Conservation (phyloP, 2,329 filamentous ascomycete species). For the Aspergillus glaucus region DNA sequence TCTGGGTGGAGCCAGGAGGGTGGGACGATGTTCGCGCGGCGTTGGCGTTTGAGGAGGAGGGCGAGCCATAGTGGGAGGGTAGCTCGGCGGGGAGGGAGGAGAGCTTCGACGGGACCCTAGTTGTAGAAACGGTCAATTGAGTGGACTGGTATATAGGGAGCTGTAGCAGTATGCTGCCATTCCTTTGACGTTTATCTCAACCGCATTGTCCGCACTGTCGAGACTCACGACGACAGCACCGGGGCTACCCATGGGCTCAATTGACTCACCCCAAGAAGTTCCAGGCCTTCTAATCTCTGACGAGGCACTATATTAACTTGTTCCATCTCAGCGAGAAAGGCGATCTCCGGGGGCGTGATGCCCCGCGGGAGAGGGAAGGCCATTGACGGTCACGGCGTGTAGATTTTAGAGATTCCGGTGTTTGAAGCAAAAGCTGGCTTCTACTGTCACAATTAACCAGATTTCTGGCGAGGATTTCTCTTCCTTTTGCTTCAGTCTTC, state of each 20-base stretch:
- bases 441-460: too few relatives aligned
- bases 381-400: slow-evolving; percentile 37
- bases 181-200: too few relatives aligned
- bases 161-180: background rate
- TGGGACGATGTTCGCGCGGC: slow-evolving; percentile 84
- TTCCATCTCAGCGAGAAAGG: slow-evolving; percentile 97
- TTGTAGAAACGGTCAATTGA: background rate
- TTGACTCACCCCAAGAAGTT: slow-evolving; percentile 71
- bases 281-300: slow-evolving; percentile 78
- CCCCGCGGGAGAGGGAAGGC: slow-evolving; percentile 57
- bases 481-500: background rate
- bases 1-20: slow-evolving; percentile 80
- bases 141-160: background rate
- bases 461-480: background rate
- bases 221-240: background rate
- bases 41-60: slow-evolving; percentile 87
- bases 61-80: slow-evolving; percentile 89
- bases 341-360: slow-evolving; percentile 79
- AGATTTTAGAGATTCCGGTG: background rate
- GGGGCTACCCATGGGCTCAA: background rate
- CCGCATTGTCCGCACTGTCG: too few relatives aligned
- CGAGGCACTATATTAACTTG: slow-evolving; percentile 87
- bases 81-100: slow-evolving; percentile 74
- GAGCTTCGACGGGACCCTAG: slow-evolving; percentile 68
- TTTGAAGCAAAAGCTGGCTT: background rate